Evolutionary conservation across 208 protist species (phyloP).

Genomic region (Leishmania aethiopica): DNA sequence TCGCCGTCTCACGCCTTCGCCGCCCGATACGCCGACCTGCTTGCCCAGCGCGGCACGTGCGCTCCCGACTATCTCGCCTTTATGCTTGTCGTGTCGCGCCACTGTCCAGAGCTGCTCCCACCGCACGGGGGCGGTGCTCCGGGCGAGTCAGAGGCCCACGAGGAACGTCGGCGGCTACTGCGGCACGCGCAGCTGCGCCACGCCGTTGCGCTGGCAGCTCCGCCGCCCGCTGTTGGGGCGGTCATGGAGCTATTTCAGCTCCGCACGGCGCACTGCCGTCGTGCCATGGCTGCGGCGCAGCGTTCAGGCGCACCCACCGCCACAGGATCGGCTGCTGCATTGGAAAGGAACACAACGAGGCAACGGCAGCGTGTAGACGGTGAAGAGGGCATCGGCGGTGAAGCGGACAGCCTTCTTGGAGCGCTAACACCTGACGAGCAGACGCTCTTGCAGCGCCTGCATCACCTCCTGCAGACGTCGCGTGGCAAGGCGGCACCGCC

Average conservation of each 20-base stretch:
- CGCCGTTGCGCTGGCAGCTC: not conserved
- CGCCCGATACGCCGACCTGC: conserved; percentile 3
- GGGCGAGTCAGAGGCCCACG: not conserved
- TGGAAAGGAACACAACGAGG: not conserved
- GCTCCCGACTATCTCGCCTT: conserved; percentile 18
- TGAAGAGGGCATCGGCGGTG: not conserved
- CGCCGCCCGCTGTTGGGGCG: conserved; percentile 7
- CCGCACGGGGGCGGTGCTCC: not conserved
- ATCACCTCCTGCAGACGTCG: conserved; percentile 4
- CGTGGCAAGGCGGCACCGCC: not conserved
- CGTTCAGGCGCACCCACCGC: not conserved
- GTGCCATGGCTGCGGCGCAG: not conserved
- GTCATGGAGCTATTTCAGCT: conserved; percentile 7
- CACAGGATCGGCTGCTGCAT: not conserved
- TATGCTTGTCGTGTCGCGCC: conserved; percentile 13
- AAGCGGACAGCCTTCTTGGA: no score
- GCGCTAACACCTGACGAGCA: not conserved
- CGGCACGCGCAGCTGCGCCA: conserved; percentile 14
- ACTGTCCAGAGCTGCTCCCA: not conserved
- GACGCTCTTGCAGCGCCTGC: conserved; percentile 1
- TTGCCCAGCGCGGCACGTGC: not conserved
- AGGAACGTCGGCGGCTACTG: not conserved
- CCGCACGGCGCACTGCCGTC: not conserved
- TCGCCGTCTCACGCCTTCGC: conserved; percentile 6
- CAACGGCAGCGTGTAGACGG: not conserved